Evolutionary conservation across 2,329 filamentous ascomycete species (phyloP).

Genomic region (Exserohilum rostratum): DNA sequence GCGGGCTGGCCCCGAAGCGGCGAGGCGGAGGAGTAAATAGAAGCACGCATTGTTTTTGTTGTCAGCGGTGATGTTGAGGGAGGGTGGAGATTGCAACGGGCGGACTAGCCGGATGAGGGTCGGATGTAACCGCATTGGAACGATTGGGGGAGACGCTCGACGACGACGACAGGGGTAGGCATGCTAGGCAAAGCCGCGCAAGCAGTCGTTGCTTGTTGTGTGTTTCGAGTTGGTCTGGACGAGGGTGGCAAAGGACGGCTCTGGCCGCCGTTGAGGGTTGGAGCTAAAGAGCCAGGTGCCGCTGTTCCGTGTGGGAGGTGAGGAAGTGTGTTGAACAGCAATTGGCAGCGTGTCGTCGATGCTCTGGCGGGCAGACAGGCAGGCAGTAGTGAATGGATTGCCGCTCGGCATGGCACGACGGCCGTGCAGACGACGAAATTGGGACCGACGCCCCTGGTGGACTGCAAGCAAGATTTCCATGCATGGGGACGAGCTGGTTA

Average conservation of each 20-base stretch:
- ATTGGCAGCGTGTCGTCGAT: not conserved
- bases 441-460: constrained; percentile 3
- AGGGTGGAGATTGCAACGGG: constrained; percentile 14
- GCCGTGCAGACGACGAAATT: constrained; percentile 6
- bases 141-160: constrained; percentile 10
- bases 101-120: constrained; percentile 10
- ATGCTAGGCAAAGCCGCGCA: constrained; percentile 13
- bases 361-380: not conserved
- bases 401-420: constrained; percentile 5
- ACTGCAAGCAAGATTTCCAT: not conserved
- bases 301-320: not conserved
- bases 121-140: constrained; percentile 14
- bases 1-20: not conserved
- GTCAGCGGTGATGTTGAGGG: constrained; percentile 5
- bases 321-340: not conserved
- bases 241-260: constrained; percentile 3
- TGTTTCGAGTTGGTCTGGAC: constrained; percentile 5
- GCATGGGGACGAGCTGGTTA: not conserved
- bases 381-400: not conserved
- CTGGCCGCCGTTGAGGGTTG: not conserved
- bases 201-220: constrained; percentile 17
- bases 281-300: not conserved
- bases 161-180: constrained; percentile 6
- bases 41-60: constrained; percentile 2
- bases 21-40: constrained; percentile 5